Percentiles rank a stretch among this genome's conserved stretches.
phyloP scores from a whole-genome alignment of 2,329 filamentous ascomycete genomes.

The Nannizziopsis arthrosporioides region DNA sequence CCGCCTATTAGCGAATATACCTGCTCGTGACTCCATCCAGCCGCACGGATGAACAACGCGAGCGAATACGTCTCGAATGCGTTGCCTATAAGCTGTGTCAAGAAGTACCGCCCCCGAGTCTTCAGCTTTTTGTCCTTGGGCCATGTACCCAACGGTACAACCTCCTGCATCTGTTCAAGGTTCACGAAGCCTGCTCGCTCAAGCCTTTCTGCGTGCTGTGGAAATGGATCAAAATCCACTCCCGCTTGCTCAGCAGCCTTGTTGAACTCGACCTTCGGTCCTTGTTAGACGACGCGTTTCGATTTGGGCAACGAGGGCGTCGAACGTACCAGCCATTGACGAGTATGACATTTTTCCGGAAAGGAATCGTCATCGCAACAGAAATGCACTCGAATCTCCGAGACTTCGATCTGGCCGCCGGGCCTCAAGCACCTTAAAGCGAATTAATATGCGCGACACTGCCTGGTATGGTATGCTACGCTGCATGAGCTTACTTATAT shows the following conservation, averaged over 20 bases:
- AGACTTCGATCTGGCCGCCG: slow-evolving; percentile 21
- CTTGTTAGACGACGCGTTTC: background rate
- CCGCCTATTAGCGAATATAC: slow-evolving; percentile 18
- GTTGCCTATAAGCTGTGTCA: slow-evolving; percentile 19
- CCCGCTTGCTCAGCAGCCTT: slow-evolving; percentile 8
- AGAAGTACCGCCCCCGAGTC: slow-evolving; percentile 18
- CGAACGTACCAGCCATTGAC: slow-evolving; percentile 11
- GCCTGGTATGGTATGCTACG: slow-evolving; percentile 19
- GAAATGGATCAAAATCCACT: slow-evolving; percentile 14
- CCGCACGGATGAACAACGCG: slow-evolving; percentile 21
- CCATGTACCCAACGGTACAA: slow-evolving; percentile 16
- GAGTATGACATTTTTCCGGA: slow-evolving; percentile 10
- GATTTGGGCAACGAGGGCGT: background rate
- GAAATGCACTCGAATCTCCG: slow-evolving; percentile 15
- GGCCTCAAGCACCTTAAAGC: slow-evolving; percentile 20
- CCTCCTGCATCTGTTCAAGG: slow-evolving; percentile 11
- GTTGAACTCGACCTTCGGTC: slow-evolving; percentile 11
- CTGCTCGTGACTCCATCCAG: slow-evolving; percentile 19
- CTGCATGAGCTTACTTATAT: slow-evolving; percentile 28
- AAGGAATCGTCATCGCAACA: slow-evolving; percentile 15
- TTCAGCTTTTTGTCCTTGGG: slow-evolving; percentile 16
- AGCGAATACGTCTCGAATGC: slow-evolving; percentile 22
- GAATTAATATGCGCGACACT: slow-evolving; percentile 10
- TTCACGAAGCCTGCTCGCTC: slow-evolving; percentile 11
- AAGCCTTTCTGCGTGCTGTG: slow-evolving; percentile 6